Evolutionary conservation across 2,329 filamentous ascomycete genomes (phyloP), one percentile per base, ranked within the genome.

Genomic region (Xylariaceae sp.): DNA sequence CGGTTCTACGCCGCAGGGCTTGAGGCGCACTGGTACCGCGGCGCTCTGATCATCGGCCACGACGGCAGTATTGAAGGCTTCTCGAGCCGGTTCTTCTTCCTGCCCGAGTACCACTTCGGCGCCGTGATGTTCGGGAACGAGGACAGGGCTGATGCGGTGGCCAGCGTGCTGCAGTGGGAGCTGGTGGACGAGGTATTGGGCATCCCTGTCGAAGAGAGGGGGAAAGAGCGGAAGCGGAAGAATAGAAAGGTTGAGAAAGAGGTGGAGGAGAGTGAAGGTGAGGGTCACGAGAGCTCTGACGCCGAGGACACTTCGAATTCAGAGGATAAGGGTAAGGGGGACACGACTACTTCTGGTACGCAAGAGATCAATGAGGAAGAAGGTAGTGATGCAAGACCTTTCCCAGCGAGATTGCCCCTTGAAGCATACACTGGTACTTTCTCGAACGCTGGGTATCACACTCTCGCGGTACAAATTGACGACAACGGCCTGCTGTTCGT

Each of bases 1-100:
- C 4, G 11, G 3, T 19, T 52, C 3, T 56, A 57, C 29, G 42
- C 48, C 1, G 44, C 49, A 4, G 54, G 55, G 1, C 4, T 54
- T 4, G 51, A 53, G 26, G 35, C 51, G 17, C 47, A 43, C 40
- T 52, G 48, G 22, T 56, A 55, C 32, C 43, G 54, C 8, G 54
- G 55, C 2, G 31, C 53, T 15, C 19, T 31, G 19, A 44, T 56
- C 6, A 24, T 55, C 2, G 48, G 48, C 1, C 55, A 57, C 26
- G 46, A 50, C 12, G 55, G 53, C 15, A n/a, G 16, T n/a, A 33
- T 51, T 3, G 11, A 37, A 3, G 55, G 55, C 4, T 55, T 54
- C 26, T 28, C 35, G 1, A 55, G 52, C 30, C 43, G 38, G 12
- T 49, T 50, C 34, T 51, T 55, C 44, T 52, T 56, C 28, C 31